Evolutionary conservation across 805 yeast species (phyloP), one percentile per base, ranked within the genome.

Genomic region (Danielia reshetovae): DNA sequence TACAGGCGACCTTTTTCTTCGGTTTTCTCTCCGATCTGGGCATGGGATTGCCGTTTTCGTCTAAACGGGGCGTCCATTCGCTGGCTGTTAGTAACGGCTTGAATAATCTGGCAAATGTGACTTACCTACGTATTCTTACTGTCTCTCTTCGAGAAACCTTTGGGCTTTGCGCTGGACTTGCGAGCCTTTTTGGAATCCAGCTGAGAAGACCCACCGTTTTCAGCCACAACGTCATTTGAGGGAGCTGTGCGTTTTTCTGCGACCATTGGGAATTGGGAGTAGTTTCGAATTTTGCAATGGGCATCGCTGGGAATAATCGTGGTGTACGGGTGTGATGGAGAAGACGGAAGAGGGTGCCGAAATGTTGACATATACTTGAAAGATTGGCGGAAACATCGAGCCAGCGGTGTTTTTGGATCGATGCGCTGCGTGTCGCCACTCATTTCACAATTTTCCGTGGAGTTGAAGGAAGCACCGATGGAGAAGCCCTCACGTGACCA

Each of bases 1-100:
- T 71, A 51, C 84, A 78, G 0, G 96, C 97, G 15, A 87, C 96
- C 55, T 89, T 89, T 50, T 78, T 75, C 70, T 89, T 89, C 15
- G 97, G 96, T 43, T 72, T 75, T 59, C 88, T 72, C 43, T 77
- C 85, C 10, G 65, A 55, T 37, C 67, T 70, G 26, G 71, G 77
- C 26, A 77, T 57, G 2, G 81, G 79, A 22, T 75, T 70, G 9
- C 89, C 90, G 18, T 77, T 60, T 12, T 66, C 83, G 55, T 81
- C 88, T 57, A 77, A 48, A 52, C 66, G 42, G 52, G 77, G 62
- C 9, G 51, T 53, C 48, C 54, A 64, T 21, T 59, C 68, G 26
- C 66, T 62, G 30, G 19, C 4, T 9, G 43, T 38, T 36, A 39
- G 38, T 30, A 36, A 5, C 5, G 27, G 18, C 12, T 23, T 5